These are phyloP conservation scores for Eremothecium cymbalariae DNA, from an alignment of 1,139 yeast genomes.

Conservation along the genomic window DNA sequence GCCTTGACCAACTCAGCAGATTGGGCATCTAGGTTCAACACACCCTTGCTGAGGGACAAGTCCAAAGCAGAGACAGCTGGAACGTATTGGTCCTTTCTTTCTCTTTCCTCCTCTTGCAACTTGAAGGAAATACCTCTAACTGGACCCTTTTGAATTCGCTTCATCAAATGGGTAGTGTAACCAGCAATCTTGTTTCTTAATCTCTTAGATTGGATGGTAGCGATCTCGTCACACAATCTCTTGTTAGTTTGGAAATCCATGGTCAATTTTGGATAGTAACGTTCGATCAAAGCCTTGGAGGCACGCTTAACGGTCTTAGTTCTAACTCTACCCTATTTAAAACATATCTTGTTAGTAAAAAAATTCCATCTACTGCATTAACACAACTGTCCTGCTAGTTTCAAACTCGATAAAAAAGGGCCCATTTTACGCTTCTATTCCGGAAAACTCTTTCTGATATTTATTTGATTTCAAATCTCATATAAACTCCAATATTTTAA, in stretches of 20 bases:
- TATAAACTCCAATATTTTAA: neutral
- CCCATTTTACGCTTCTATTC: neutral
- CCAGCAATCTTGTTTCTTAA: constrained; percentile 99
- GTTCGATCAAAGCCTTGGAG: constrained; percentile 98
- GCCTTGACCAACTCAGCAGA: constrained; percentile 94
- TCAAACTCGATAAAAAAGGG: no score
- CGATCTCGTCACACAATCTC: constrained; percentile 97
- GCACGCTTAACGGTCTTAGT: constrained; percentile 99
- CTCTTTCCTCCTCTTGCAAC: constrained; percentile 99
- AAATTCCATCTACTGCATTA: no score
- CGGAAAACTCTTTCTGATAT: constrained; percentile 6
- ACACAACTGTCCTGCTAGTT: no score
- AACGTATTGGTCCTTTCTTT: constrained; percentile 99
- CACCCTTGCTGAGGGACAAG: constrained; percentile 92
- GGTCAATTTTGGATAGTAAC: constrained; percentile 99
- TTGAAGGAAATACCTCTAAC: constrained; percentile 99
- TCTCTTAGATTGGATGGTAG: constrained; percentile 99
- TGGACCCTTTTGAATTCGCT: constrained; percentile 99
- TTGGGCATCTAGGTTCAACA: constrained; percentile 96
- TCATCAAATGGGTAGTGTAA: constrained; percentile 99
- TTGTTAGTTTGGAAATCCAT: constrained; percentile 99
- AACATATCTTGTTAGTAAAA: constrained; percentile 17
- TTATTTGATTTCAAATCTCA: neutral
- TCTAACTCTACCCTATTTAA: constrained; percentile 86
- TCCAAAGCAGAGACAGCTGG: constrained; percentile 99